These are phyloP conservation scores for Fusarium scirpi DNA, from an alignment of 2,329 filamentous ascomycete species.

Conservation along the genomic window DNA sequence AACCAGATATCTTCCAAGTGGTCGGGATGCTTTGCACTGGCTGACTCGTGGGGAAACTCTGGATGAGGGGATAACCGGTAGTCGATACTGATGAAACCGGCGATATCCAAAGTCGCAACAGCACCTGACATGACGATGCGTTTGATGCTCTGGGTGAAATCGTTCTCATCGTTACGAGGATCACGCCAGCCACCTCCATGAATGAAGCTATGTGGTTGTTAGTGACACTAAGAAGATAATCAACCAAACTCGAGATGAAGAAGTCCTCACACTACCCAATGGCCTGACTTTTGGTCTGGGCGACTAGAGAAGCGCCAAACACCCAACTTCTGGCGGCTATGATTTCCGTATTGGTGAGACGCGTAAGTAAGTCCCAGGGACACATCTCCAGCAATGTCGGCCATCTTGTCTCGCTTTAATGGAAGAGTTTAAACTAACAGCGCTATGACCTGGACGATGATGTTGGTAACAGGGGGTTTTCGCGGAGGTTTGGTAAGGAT, in stretches of 20 bases:
- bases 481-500: conserved; percentile 11
- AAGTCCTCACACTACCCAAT: conserved; percentile 55
- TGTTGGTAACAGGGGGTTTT: conserved; percentile 3
- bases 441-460: conserved; percentile 23
- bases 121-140: conserved; percentile 53
- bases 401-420: conserved; percentile 33
- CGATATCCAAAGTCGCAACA: conserved; percentile 55
- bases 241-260: neutral
- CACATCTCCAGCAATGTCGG: conserved; percentile 32
- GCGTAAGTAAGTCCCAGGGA: conserved; percentile 48
- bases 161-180: conserved; percentile 60
- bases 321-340: conserved; percentile 60
- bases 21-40: conserved; percentile 65
- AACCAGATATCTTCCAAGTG: conserved; percentile 69
- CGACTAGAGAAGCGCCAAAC: conserved; percentile 55
- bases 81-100: conserved; percentile 72
- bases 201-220: conserved; percentile 59
- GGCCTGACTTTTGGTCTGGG: conserved; percentile 33
- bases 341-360: conserved; percentile 54
- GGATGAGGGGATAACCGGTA: conserved; percentile 70
- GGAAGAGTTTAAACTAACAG: conserved; percentile 8
- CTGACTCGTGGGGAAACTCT: conserved; percentile 54
- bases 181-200: conserved; percentile 75
- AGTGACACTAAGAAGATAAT: conserved; percentile 12
- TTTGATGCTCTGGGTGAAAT: conserved; percentile 60